These are phyloP conservation scores for Penicillium lividum DNA, from an alignment of 495 filamentous ascomycete genomes.

Conservation along the genomic window DNA sequence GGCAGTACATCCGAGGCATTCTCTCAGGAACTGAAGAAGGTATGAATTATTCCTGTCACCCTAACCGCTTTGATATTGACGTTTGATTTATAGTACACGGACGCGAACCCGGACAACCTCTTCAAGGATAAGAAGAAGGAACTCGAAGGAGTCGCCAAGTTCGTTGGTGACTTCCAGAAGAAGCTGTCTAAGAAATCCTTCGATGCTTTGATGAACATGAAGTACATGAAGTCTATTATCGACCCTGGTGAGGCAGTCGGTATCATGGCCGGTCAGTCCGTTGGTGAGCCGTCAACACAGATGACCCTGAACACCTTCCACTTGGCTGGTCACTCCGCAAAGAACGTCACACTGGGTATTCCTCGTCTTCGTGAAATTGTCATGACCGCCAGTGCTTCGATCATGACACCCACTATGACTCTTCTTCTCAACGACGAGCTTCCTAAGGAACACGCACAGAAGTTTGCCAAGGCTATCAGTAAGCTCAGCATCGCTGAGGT, in stretches of 20 bases:
- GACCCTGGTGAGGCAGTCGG: conserved; percentile 98
- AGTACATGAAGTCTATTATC: conserved; percentile 90
- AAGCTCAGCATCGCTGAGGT: conserved; percentile 85
- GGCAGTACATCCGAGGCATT: conserved; percentile 92
- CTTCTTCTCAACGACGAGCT: conserved; percentile 75
- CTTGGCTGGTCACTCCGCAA: conserved; percentile 95
- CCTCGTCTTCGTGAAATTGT: conserved; percentile 96
- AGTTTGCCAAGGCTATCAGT: conserved; percentile 89
- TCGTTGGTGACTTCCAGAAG: conserved; percentile 45
- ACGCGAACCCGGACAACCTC: conserved; percentile 71
- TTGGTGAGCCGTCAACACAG: conserved; percentile 96
- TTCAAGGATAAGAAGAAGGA: conserved; percentile 76
- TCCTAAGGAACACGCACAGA: conserved; percentile 65
- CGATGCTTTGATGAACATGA: conserved; percentile 78
- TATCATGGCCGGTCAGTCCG: conserved; percentile 92
- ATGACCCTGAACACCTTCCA: conserved; percentile 99
- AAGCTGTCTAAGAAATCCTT: conserved; percentile 71
- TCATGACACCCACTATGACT: conserved; percentile 92
- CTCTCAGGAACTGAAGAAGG: conserved; percentile 59
- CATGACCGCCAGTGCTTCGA: conserved; percentile 89
- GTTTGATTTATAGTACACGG: conserved; percentile 60
- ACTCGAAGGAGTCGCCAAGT: conserved; percentile 54
- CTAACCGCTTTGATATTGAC: conserved; percentile 21
- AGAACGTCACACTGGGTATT: conserved; percentile 99
- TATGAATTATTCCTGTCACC: conserved; percentile 24